Conservation (phyloP, 2,329 filamentous ascomycete genomes). For the Claviceps capensis region DNA sequence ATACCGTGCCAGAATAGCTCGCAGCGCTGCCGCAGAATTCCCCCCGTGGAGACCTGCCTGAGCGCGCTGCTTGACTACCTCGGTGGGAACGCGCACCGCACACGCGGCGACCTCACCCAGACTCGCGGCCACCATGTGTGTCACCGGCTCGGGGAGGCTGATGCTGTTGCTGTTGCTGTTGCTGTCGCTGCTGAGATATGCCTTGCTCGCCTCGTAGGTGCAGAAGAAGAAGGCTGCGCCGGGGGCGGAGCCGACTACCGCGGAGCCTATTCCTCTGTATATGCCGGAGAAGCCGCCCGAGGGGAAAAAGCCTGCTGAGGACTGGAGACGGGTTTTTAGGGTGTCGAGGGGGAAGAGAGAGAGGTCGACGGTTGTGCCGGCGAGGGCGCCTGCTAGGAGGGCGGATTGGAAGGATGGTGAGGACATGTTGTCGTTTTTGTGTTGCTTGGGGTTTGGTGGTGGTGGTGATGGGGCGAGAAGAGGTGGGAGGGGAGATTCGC, state of each 20-base stretch:
- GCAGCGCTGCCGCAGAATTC: constrained; percentile 51
- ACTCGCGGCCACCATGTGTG: constrained; percentile 76
- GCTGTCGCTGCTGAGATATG: constrained; percentile 22
- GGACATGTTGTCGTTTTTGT: background rate
- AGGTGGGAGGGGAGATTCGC: background rate
- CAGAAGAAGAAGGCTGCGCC: constrained; percentile 96
- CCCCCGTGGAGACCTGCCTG: constrained; percentile 75
- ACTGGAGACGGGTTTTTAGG: constrained; percentile 93
- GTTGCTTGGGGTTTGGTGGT: background rate
- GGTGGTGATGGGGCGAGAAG: background rate
- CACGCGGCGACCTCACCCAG: constrained; percentile 87
- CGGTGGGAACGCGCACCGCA: constrained; percentile 81
- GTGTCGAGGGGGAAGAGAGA: constrained; percentile 97
- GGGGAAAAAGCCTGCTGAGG: constrained; percentile 60
- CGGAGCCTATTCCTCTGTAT: constrained; percentile 83
- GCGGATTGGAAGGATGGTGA: constrained; percentile 41
- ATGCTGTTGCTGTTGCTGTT: constrained; percentile 24
- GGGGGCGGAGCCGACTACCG: constrained; percentile 81
- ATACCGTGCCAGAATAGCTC: constrained; percentile 49
- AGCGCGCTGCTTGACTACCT: constrained; percentile 93
- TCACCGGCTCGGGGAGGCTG: constrained; percentile 26
- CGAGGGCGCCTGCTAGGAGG: constrained; percentile 71
- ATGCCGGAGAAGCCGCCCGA: constrained; percentile 83
- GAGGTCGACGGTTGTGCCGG: constrained; percentile 91
- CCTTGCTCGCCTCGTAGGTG: constrained; percentile 71